Evolutionary conservation across 352 stramenopile species (phyloP).

Genomic region (Pythium phragmitis): DNA sequence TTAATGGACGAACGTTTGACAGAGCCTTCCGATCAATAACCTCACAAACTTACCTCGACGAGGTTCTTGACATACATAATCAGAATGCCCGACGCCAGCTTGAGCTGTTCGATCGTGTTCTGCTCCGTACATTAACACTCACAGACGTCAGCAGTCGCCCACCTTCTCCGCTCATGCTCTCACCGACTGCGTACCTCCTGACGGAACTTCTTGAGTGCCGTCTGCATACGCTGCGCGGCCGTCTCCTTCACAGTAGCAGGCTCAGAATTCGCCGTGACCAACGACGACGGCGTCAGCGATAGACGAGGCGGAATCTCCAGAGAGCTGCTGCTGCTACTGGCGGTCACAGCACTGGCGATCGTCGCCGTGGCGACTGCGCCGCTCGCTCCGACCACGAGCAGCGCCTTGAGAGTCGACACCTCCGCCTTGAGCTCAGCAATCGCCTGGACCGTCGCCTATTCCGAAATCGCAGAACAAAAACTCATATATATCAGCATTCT

Average conservation of each 20-base stretch:
- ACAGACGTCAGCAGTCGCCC: neutral
- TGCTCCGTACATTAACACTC: conserved; percentile 16
- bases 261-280: neutral
- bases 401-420: conserved; percentile 60
- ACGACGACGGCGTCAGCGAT: neutral
- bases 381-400: conserved; percentile 39
- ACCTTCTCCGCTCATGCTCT: neutral
- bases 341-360: neutral
- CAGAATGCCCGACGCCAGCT: conserved; percentile 65
- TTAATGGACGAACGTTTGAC: neutral
- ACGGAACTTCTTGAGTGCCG: conserved; percentile 25
- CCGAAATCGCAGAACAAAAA: neutral
- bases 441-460: conserved; percentile 43
- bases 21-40: neutral
- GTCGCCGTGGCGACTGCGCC: neutral
- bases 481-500: conserved; percentile 5
- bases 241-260: conserved; percentile 19
- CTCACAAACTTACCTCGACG: conserved; percentile 48
- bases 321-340: neutral
- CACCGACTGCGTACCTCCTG: conserved; percentile 19
- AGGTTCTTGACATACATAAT: conserved; percentile 89
- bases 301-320: neutral
- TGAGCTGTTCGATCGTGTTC: conserved; percentile 73
- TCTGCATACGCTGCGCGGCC: conserved; percentile 22
- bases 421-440: conserved; percentile 72